Evolutionary conservation across 139 green algal genomes (phyloP).

Genomic region (Tetraselmis striata): DNA sequence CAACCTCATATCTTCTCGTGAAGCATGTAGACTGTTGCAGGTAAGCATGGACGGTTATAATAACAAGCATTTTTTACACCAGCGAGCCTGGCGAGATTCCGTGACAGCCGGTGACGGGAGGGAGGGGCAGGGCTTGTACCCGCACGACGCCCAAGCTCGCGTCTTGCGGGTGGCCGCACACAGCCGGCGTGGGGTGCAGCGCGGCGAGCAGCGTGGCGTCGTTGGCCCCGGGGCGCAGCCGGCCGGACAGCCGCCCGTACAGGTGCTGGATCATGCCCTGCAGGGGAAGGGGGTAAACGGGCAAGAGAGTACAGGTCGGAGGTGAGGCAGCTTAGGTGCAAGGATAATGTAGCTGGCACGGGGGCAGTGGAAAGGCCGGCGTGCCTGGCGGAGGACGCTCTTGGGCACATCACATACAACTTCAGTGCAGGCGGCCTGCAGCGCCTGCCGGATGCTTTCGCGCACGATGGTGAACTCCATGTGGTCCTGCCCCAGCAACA

Average conservation of each 20-base stretch:
- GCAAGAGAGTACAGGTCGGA: too few species aligned
- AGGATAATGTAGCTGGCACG: background rate
- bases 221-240: slow-evolving; percentile 34
- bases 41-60: too few species aligned
- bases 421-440: slow-evolving; percentile 33
- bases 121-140: too few species aligned
- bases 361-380: background rate
- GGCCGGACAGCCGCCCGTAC: slow-evolving; percentile 76
- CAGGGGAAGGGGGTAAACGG: background rate
- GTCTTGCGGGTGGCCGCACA: slow-evolving; percentile 73
- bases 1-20: too few species aligned
- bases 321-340: background rate
- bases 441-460: slow-evolving; percentile 64
- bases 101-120: too few species aligned
- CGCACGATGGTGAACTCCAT: slow-evolving; percentile 86
- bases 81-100: too few species aligned
- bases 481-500: slow-evolving; percentile 81
- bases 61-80: too few species aligned
- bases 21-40: too few species aligned
- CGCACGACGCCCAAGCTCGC: slow-evolving; percentile 18
- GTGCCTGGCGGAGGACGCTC: slow-evolving; percentile 76
- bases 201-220: slow-evolving; percentile 59
- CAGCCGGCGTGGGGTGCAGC: slow-evolving; percentile 85
- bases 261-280: slow-evolving; percentile 85
- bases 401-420: slow-evolving; percentile 82